These are phyloP conservation scores for Cicer chorassanicum DNA, from an alignment of 306 rosid genomes.

Conservation along the genomic window DNA sequence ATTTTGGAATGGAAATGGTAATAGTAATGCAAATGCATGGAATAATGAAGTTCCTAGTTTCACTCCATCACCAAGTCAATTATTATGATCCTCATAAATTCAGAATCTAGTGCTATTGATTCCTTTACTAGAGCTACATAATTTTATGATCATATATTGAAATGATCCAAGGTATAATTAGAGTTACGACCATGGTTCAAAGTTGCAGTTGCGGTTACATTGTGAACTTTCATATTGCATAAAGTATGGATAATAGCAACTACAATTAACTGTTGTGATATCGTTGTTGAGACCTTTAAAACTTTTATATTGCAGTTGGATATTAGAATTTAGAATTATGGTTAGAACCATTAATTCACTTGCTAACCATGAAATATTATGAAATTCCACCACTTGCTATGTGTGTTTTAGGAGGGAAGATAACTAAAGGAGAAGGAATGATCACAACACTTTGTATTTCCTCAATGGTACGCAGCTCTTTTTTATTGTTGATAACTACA, in stretches of 20 bases:
- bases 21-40: conserved; percentile 57
- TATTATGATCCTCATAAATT: conserved; percentile 47
- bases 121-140: conserved; percentile 12
- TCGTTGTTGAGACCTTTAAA: too few species aligned
- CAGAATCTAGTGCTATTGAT: background rate
- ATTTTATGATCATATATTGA: conserved; percentile 39
- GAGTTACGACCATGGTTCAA: background rate
- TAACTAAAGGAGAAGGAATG: background rate
- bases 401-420: background rate
- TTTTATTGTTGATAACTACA: too few species aligned
- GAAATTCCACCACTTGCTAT: conserved; percentile 13
- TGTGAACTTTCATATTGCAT: too few species aligned
- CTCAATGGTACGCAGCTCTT: conserved; percentile 16
- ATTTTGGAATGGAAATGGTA: conserved; percentile 49
- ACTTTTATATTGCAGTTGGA: too few species aligned
- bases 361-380: conserved; percentile 38
- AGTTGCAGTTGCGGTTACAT: too few species aligned
- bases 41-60: conserved; percentile 65
- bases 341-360: conserved; percentile 34
- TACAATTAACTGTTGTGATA: too few species aligned
- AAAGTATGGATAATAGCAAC: too few species aligned
- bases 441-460: background rate
- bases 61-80: conserved; percentile 58
- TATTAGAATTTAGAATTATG: too few species aligned
- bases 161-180: conserved; percentile 29